phyloP scores from a whole-genome alignment of 2,329 filamentous ascomycete genomes.

The Dactylellina sp. region DNA sequence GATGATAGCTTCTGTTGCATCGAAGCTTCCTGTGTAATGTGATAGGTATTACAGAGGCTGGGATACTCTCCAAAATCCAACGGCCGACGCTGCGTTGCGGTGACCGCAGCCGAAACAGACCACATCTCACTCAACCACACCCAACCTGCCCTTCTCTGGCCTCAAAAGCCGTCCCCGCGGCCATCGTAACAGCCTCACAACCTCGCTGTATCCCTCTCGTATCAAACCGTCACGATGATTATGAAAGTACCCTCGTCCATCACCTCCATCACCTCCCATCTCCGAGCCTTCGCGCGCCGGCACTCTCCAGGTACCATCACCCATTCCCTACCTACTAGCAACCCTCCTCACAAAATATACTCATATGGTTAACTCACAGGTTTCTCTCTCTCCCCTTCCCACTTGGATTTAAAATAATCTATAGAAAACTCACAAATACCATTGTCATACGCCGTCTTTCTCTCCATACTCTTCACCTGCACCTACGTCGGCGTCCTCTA shows the following conservation, averaged over 20 bases:
- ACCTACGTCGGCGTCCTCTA: conserved; percentile 94
- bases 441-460: conserved; percentile 52
- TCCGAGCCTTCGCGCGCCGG: conserved; percentile 9
- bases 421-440: conserved; percentile 35
- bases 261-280: background rate
- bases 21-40: too few species aligned
- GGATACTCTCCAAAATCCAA: conserved; percentile 2
- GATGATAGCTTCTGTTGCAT: too few species aligned
- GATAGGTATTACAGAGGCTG: too few species aligned
- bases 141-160: background rate
- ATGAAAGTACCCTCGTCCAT: background rate
- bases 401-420: background rate
- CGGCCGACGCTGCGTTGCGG: background rate
- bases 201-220: too few species aligned
- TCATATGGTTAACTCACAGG: conserved; percentile 42
- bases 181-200: too few species aligned
- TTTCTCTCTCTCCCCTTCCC: background rate
- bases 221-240: conserved; percentile 7
- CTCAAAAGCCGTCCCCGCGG: too few species aligned
- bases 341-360: background rate
- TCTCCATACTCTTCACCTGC: conserved; percentile 77
- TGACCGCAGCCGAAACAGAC: conserved; percentile 1
- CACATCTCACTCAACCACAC: background rate
- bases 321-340: background rate
- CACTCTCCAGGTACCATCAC: background rate